These are phyloP conservation scores for Sechiopsis laciniata DNA, from an alignment of 306 rosid species.

Conservation along the genomic window DNA sequence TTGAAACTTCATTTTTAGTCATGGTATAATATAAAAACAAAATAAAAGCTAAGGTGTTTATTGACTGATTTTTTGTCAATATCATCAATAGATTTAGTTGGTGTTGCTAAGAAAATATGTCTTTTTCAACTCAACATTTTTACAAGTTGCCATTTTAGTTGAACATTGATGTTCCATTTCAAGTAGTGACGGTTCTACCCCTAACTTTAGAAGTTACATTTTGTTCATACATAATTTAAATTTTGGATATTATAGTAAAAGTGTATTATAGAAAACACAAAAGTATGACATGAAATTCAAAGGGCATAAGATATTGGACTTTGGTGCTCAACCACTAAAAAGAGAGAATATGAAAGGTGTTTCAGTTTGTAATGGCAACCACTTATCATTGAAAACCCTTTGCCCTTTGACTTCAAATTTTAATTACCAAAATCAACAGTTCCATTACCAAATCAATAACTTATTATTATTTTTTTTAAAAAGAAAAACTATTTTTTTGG, in stretches of 20 bases:
- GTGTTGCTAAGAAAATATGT: too few relatives aligned
- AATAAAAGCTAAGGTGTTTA: too few relatives aligned
- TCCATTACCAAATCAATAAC: not conserved
- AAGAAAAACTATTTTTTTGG: not conserved
- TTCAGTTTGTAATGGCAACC: conserved; percentile 7
- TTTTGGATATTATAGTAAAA: not conserved
- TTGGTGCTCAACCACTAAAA: conserved; percentile 20
- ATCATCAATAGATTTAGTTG: too few relatives aligned
- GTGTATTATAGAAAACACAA: not conserved
- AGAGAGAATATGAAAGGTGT: not conserved
- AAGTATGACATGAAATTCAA: conserved; percentile 6
- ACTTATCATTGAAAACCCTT: not conserved
- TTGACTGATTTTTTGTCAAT: too few relatives aligned
- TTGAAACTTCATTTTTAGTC: too few relatives aligned
- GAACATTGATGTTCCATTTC: not conserved
- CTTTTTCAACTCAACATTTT: not conserved
- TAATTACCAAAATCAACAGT: not conserved
- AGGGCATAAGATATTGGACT: conserved; percentile 10
- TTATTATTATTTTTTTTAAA: too few relatives aligned
- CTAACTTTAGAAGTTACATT: not conserved
- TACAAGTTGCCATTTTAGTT: not conserved
- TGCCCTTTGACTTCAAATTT: not conserved
- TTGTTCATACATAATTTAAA: not conserved
- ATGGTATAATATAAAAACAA: too few relatives aligned
- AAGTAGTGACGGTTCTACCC: not conserved